These are phyloP conservation scores for Penicillium mononematosum DNA, from an alignment of 495 filamentous ascomycete genomes.

Conservation along the genomic window DNA sequence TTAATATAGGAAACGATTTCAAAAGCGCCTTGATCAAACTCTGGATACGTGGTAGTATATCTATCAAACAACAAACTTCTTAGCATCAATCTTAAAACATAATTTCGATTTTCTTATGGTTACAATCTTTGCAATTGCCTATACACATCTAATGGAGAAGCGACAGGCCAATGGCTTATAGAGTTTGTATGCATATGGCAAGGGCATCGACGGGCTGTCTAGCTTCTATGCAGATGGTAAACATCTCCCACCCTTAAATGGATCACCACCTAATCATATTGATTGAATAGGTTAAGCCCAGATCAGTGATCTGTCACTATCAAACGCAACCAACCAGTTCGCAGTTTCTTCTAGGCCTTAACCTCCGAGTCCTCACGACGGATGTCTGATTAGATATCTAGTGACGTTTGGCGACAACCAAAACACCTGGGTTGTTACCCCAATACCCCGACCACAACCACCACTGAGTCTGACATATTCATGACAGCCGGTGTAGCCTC, in stretches of 20 bases:
- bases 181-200: conserved; percentile 34
- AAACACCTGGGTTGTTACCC: conserved; percentile 5
- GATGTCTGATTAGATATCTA: neutral
- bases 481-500: too few species aligned
- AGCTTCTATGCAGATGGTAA: conserved; percentile 36
- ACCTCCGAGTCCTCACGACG: neutral
- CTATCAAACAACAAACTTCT: neutral
- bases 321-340: conserved; percentile 13
- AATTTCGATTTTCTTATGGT: neutral
- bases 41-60: neutral
- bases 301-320: conserved; percentile 6
- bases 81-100: neutral
- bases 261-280: neutral
- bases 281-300: neutral
- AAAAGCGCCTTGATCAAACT: neutral
- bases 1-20: neutral
- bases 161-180: conserved; percentile 12
- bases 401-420: neutral
- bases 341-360: conserved; percentile 8
- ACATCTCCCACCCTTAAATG: neutral
- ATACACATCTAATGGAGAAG: neutral
- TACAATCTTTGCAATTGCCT: neutral
- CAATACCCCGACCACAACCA: neutral
- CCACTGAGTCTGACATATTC: neutral
- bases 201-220: conserved; percentile 32